These are phyloP conservation scores for Dioszegia crocea DNA, from an alignment of 768 basidiomycete genomes.

Conservation along the genomic window DNA sequence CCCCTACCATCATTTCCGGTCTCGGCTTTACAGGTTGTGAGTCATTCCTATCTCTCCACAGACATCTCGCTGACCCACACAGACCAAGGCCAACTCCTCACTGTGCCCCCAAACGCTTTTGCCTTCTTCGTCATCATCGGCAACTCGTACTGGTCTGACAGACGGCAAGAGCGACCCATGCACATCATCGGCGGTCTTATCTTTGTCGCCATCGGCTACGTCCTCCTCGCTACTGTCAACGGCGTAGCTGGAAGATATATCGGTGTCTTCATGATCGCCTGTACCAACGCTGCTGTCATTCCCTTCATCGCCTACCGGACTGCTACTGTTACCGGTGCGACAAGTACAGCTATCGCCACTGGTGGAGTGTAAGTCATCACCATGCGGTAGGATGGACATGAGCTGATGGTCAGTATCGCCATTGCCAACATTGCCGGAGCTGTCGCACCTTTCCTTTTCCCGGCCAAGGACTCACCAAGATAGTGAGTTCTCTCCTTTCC, in stretches of 20 bases:
- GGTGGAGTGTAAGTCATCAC: conserved; percentile 15
- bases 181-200: conserved; percentile 36
- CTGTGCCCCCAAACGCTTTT: conserved; percentile 30
- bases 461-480: conserved; percentile 23
- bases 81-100: conserved; percentile 26
- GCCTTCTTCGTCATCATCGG: conserved; percentile 38
- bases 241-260: conserved; percentile 32
- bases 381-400: background rate
- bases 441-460: conserved; percentile 39
- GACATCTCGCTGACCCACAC: conserved; percentile 1
- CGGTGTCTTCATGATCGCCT: conserved; percentile 39
- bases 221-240: conserved; percentile 33
- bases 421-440: conserved; percentile 38
- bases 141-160: conserved; percentile 38
- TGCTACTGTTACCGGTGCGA: conserved; percentile 37
- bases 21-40: conserved; percentile 36
- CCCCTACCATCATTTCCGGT: conserved; percentile 20
- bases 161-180: conserved; percentile 22
- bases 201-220: conserved; percentile 34
- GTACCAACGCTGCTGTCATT: conserved; percentile 43
- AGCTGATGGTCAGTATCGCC: conserved; percentile 22
- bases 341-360: conserved; percentile 39
- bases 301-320: conserved; percentile 39
- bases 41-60: conserved; percentile 12
- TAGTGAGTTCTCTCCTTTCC: conserved; percentile 20